Evolutionary conservation across 805 yeast genomes (phyloP), one percentile per base, ranked within the genome.

Genomic region (Candida silvatica): DNA sequence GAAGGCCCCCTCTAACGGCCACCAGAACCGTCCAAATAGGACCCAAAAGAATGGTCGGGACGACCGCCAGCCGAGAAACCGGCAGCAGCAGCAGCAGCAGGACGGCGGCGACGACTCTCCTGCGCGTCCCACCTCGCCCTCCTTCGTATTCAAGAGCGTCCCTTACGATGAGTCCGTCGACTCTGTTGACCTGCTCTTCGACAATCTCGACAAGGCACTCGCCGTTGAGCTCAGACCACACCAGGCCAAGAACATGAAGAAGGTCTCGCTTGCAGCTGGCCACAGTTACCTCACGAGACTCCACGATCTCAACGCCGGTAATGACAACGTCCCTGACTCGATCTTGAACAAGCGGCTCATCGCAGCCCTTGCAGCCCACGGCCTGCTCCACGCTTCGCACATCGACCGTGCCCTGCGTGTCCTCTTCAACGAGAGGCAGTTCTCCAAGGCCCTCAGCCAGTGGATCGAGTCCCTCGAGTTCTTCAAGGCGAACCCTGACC

Each of bases 401-500:
- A 44, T 53, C 15, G 43, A 38, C 15, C 43, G 55, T 34, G 47
- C 42, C n/a, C 40, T 53, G 26, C 37, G 26, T 6, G 35, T 37
- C n/a, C 41, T 54, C 7, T 20, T 53, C 6, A 14, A 16, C 4
- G 62, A 57, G 18, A 35, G 36, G 5, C 46, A 52, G 27, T 47
- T 38, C 28, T 27, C 47, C 6, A 49, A 47, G 29, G 59, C 58
- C 3, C 34, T 58, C 20, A 44, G 49, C n/a, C 18, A 49, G 4
- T 57, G 54, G 52, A 44, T 53, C 29, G 52, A 52, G 27, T 34
- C 45, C 17, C 32, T 48, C 15, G 55, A 53, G 31, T 52, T 49
- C 36, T 42, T 46, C 29, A 52, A 43, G 28, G 22, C 31, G 17
- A 44, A 41, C 24, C 52, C 51, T 5, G 42, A 36, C 17, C 32